phyloP scores from a whole-genome alignment of 345 rosid genomes.

The Rubroshorea leprosula region DNA sequence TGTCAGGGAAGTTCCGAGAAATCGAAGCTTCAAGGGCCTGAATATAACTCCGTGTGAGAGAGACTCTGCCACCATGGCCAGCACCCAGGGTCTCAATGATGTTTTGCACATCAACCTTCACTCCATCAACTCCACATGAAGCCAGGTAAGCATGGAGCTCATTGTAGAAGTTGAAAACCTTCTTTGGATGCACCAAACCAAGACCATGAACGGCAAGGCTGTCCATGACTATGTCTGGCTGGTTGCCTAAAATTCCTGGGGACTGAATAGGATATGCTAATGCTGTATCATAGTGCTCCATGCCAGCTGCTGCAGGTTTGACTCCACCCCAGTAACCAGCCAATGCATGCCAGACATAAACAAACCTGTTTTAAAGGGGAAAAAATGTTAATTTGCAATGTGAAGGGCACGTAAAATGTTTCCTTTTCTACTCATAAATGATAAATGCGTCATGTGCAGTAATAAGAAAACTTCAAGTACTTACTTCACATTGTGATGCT shows the following conservation, averaged over 20 bases:
- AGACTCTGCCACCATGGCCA: slow-evolving; percentile 95
- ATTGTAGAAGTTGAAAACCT: slow-evolving; percentile 90
- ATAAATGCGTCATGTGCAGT: slow-evolving; percentile 4
- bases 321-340: slow-evolving; percentile 99
- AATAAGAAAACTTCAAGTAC: slow-evolving; percentile 19
- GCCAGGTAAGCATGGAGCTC: slow-evolving; percentile 94
- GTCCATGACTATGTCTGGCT: slow-evolving; percentile 92
- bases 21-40: slow-evolving; percentile 93
- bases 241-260: slow-evolving; percentile 85
- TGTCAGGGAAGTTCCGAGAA: slow-evolving; percentile 71
- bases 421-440: background rate
- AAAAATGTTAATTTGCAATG: background rate
- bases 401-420: too few relatives aligned
- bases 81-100: slow-evolving; percentile 93
- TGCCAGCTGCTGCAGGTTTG: slow-evolving; percentile 83
- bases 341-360: slow-evolving; percentile 96
- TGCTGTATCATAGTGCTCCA: slow-evolving; percentile 91
- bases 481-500: slow-evolving; percentile 74
- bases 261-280: slow-evolving; percentile 86
- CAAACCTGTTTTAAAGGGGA: slow-evolving; percentile 36
- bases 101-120: slow-evolving; percentile 95
- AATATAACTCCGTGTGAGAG: slow-evolving; percentile 76
- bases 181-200: slow-evolving; percentile 89
- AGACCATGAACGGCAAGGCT: slow-evolving; percentile 83
- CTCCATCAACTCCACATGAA: slow-evolving; percentile 93